Evolutionary conservation across 1,284 basidiomycete species (phyloP), one percentile per base, ranked within the genome.

Genomic region (Flammula alnicola): DNA sequence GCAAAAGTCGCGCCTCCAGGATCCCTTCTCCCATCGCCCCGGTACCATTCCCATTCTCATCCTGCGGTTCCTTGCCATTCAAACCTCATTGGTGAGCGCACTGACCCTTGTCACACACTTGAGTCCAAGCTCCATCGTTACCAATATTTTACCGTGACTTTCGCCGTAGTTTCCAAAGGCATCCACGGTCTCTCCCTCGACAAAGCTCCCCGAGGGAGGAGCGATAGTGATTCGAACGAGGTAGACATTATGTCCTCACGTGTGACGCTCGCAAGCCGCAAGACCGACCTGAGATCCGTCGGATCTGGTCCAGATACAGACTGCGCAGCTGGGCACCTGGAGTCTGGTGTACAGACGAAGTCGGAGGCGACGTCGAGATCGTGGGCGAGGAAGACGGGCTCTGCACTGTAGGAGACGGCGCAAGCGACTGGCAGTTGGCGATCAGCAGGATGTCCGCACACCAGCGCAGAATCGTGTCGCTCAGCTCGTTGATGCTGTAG

Each of bases 161-260:
- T 72, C 63, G n/a, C 74, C 79, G 58, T 81, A 81, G 32, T 83
- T 79, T 35, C 78, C 79, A 66, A 88, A 88, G 33, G 79, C 80
- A 61, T 90, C 86, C 23, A 68, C 64, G 87, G 90, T 89, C 44
- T 69, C 66, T 22, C 70, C 67, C 1, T 71, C 63, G 46, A 81
- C 78, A 62, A 83, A 88, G 11, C 50, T 17, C 4, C 51, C 52
- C 3, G 56, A 56, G 0, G 77, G 73, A 47, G 84, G 80, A 1
- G 80, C 76, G 23, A 80, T 73, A 35, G 86, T 66, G 27, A 88
- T 59, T 88, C 84, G 60, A 88, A 88, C 55, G 76, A 80, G 3
- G 86, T 84, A 5, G 82, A 84, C 73, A 88, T 80, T 60, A 87
- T 86, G 52, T 87, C 84, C 59, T 88, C 85, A 35, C 80, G 71